phyloP scores from a whole-genome alignment of 139 green algal genomes.

The Chlamydomonas schloesseri region DNA sequence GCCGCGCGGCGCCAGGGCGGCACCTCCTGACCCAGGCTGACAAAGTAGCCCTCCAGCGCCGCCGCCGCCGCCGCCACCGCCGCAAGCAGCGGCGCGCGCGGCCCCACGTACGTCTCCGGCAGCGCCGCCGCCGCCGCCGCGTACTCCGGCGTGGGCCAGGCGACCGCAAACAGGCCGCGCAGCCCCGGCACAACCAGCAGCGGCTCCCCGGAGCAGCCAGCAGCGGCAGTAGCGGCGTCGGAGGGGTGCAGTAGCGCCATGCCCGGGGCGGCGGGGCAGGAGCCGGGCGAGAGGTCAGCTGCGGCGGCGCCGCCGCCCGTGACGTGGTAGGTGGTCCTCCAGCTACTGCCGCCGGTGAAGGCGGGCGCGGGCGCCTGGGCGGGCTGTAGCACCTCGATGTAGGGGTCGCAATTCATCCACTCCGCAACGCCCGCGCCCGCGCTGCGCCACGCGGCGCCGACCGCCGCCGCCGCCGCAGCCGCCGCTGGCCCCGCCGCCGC shows the following conservation, averaged over 20 bases:
- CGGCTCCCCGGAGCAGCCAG: background rate
- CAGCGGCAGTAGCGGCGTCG: background rate
- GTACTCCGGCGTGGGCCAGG: background rate
- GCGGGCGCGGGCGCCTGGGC: too few relatives aligned
- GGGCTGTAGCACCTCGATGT: too few relatives aligned
- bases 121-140: background rate
- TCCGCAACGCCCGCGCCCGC: too few relatives aligned
- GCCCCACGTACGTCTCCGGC: slow-evolving; percentile 17
- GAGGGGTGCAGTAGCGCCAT: too few relatives aligned
- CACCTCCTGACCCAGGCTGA: background rate
- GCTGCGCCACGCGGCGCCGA: too few relatives aligned
- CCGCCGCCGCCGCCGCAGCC: too few relatives aligned
- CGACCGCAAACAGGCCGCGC: background rate
- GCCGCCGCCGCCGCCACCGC: background rate
- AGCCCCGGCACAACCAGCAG: slow-evolving; percentile 13
- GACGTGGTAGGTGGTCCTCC: too few relatives aligned
- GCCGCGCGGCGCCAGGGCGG: background rate
- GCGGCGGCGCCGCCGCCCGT: too few relatives aligned
- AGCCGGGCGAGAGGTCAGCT: background rate
- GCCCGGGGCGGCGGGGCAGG: background rate
- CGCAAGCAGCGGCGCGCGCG: slow-evolving; percentile 6
- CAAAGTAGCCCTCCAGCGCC: background rate
- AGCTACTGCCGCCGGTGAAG: too few relatives aligned
- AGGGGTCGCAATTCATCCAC: too few relatives aligned
- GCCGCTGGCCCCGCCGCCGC: too few relatives aligned